phyloP scores from a whole-genome alignment of 2,329 filamentous ascomycete genomes.

The Alternaria panax region DNA sequence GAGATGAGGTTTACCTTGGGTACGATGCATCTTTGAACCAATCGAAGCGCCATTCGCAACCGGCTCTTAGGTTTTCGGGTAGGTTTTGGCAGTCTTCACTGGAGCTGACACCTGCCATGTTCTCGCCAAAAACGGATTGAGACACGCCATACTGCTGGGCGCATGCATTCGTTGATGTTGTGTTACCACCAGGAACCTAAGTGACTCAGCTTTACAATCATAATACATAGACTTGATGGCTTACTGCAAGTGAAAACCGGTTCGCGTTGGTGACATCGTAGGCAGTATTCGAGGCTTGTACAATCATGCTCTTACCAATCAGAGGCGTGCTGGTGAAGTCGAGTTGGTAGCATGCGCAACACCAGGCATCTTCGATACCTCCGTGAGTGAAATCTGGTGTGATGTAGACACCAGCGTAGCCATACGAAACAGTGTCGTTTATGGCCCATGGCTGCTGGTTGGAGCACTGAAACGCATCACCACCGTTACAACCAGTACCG shows the following conservation, averaged over 20 bases:
- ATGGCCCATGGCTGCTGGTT: conserved; percentile 69
- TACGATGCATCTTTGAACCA: conserved; percentile 46
- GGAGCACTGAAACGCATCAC: conserved; percentile 64
- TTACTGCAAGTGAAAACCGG: conserved; percentile 48
- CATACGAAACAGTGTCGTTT: conserved; percentile 66
- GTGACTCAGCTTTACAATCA: conserved; percentile 16
- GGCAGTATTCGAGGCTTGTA: conserved; percentile 70
- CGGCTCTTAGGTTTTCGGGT: conserved; percentile 35
- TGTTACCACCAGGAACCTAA: conserved; percentile 49
- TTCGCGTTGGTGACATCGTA: conserved; percentile 46
- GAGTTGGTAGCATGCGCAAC: conserved; percentile 70
- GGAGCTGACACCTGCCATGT: conserved; percentile 36
- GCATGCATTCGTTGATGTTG: conserved; percentile 44
- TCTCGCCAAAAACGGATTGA: conserved; percentile 44
- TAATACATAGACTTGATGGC: conserved; percentile 7
- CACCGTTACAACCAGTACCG: conserved; percentile 62
- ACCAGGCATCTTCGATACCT: conserved; percentile 67
- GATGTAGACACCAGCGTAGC: conserved; percentile 69
- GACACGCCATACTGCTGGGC: conserved; percentile 42
- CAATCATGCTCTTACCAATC: conserved; percentile 67
- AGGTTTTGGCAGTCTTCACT: conserved; percentile 45
- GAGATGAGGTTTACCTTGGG: conserved; percentile 37
- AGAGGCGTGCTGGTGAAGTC: conserved; percentile 65
- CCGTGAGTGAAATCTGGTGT: conserved; percentile 41
- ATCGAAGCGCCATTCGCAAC: conserved; percentile 47